phyloP scores from a whole-genome alignment of 2,329 filamentous ascomycete species.

The Ambrosiella xylebori region DNA sequence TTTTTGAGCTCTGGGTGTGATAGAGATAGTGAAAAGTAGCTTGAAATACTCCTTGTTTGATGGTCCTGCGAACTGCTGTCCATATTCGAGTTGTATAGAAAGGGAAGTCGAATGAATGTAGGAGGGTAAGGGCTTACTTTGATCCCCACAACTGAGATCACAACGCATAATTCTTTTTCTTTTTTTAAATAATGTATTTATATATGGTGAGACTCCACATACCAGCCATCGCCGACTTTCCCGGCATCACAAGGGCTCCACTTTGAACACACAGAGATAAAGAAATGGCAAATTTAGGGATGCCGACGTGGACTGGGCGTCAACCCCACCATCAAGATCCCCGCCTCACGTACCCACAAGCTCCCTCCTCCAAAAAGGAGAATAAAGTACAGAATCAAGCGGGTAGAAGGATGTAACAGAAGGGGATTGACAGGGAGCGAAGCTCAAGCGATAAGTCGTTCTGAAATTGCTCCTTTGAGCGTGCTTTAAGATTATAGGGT shows the following conservation, averaged over 20 bases:
- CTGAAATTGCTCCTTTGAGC: background rate
- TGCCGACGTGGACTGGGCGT: no score
- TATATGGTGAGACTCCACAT: background rate
- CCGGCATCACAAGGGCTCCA: background rate
- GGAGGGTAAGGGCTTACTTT: conserved; percentile 11
- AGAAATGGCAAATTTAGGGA: background rate
- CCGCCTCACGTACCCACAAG: background rate
- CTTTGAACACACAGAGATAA: background rate
- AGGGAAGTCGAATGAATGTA: background rate
- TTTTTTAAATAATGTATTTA: background rate
- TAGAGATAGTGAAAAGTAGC: no score
- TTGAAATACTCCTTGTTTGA: no score
- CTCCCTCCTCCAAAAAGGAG: background rate
- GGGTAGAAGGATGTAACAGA: background rate
- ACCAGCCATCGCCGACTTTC: background rate
- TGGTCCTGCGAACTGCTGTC: no score
- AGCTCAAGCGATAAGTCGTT: background rate
- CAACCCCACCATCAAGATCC: background rate
- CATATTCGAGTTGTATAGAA: no score
- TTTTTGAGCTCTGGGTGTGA: no score
- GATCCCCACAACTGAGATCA: background rate
- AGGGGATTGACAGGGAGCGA: background rate
- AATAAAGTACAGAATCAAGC: background rate
- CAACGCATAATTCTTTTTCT: conserved; percentile 2
- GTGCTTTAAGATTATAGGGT: background rate